Base-by-base conservation (phyloP, 2,329 filamentous ascomycete species). In the Camillea tinctor region DNA sequence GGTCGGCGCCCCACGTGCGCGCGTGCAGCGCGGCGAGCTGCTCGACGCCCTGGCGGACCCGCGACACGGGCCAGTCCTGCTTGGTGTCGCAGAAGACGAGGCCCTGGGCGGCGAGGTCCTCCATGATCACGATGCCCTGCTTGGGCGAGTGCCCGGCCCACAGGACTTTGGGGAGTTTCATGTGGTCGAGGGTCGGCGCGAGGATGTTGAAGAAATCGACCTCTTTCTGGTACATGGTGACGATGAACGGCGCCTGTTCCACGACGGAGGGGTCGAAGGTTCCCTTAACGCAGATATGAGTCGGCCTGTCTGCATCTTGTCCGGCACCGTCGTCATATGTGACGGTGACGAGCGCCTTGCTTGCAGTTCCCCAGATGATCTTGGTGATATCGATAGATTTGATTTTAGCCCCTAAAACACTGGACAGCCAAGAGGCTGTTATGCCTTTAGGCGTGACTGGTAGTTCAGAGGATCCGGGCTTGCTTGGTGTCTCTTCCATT, bases 21-120 rank as follows among this genome's bases (percentile, higher is more conserved):
- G 66, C 67, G 61, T 76, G 75, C 56, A 76, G 64, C 3, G 69
- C 70, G 1, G 74, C 73, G 30, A 76, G 70, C 67, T 76, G 73
- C 64, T 74, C 71, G 11, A 76, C 60, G 17, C 70, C 72, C 7
- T 64, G 54, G 15, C 55, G 56, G 50, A 70, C 69, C 11, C 63
- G 61, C 49, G 60, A 50, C 6, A 68, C 61, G 8, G 68, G 63
- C 69, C 69, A 71, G 6, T 57, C 56, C 55, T 63, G 54, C 6
- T 64, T 57, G 11, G 66, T 62, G 36, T 58, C 59, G 19, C 69
- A 66, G 57, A 71, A 71, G 22, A 61, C 36, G 58, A 64, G 68
- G 1, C 65, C 67, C 21, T 59, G 60, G 24, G 60, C 60, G 3
- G 60, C 60, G 40, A 71, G 64, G 53, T 71, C 67, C 40, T 70